A percentile compares a stretch with the other conserved stretches of the same genome.
Evolutionary conservation across 2,329 filamentous ascomycete genomes (phyloP).

Genomic region (Phialemoniopsis sp.): DNA sequence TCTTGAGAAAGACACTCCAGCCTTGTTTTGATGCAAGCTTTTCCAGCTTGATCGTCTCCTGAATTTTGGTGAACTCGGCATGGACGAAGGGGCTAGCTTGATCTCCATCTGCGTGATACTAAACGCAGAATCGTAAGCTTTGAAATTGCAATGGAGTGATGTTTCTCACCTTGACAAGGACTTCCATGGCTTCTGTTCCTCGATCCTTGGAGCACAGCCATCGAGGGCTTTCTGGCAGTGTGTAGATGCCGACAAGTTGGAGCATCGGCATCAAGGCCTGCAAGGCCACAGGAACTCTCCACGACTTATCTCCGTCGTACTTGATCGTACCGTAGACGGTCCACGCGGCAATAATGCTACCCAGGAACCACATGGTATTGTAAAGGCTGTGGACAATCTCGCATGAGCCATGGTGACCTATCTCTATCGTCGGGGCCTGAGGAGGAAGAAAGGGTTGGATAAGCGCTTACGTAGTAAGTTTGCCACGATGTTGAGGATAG

Average conservation of each 20-base stretch:
- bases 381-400: no score
- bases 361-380: slow-evolving; percentile 42
- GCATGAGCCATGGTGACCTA: no score
- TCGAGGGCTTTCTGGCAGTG: no score
- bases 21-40: slow-evolving; percentile 21
- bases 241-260: no score
- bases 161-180: slow-evolving; percentile 1
- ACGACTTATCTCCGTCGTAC: slow-evolving; percentile 34
- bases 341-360: slow-evolving; percentile 33
- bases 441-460: no score
- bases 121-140: background rate
- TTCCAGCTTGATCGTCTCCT: slow-evolving; percentile 39
- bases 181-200: no score
- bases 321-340: slow-evolving; percentile 37
- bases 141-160: background rate
- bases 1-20: slow-evolving; percentile 29
- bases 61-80: slow-evolving; percentile 41
- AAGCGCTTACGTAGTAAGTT: slow-evolving; percentile 42
- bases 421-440: no score
- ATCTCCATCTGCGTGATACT: slow-evolving; percentile 3
- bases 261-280: slow-evolving; percentile 3
- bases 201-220: no score
- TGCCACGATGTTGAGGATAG: slow-evolving; percentile 44
- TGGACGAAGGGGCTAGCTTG: slow-evolving; percentile 35
- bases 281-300: slow-evolving; percentile 21